These are phyloP conservation scores for Amylocystis lapponica DNA, from an alignment of 768 basidiomycete genomes.

Conservation along the genomic window DNA sequence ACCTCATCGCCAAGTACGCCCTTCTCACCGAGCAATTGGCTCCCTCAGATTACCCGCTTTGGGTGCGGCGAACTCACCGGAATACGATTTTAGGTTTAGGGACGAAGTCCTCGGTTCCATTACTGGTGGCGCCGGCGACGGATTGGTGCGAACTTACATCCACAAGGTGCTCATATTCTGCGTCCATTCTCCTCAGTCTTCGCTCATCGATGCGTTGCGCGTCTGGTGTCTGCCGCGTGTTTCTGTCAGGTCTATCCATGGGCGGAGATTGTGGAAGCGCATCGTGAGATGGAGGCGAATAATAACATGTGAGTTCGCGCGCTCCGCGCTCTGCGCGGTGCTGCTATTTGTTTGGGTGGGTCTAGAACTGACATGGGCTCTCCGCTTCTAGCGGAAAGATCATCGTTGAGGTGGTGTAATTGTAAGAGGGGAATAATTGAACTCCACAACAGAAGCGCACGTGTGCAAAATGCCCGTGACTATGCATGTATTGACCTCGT, in stretches of 20 bases:
- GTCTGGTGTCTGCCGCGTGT: background rate
- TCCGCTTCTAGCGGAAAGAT: constrained; percentile 14
- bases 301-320: constrained; percentile 38
- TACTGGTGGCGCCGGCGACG: constrained; percentile 48
- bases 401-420: constrained; percentile 13
- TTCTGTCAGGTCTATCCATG: constrained; percentile 64
- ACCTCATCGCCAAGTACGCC: constrained; percentile 54
- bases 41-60: background rate
- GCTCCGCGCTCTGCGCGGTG: background rate
- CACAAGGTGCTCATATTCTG: constrained; percentile 51
- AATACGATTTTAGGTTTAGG: constrained; percentile 39
- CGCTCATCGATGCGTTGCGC: constrained; percentile 7
- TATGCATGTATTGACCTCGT: background rate
- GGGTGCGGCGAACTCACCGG: constrained; percentile 2
- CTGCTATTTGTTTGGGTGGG: background rate
- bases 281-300: constrained; percentile 79
- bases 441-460: background rate
- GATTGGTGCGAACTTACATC: constrained; percentile 66
- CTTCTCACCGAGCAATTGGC: background rate
- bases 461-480: background rate
- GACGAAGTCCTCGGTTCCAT: constrained; percentile 51
- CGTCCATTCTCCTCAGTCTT: constrained; percentile 6
- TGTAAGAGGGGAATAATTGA: background rate
- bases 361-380: background rate
- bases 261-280: constrained; percentile 74